Evolutionary conservation across 75 land plant genomes (phyloP), one percentile per base, ranked within the genome.

Genomic region (Larix kaempferi): DNA sequence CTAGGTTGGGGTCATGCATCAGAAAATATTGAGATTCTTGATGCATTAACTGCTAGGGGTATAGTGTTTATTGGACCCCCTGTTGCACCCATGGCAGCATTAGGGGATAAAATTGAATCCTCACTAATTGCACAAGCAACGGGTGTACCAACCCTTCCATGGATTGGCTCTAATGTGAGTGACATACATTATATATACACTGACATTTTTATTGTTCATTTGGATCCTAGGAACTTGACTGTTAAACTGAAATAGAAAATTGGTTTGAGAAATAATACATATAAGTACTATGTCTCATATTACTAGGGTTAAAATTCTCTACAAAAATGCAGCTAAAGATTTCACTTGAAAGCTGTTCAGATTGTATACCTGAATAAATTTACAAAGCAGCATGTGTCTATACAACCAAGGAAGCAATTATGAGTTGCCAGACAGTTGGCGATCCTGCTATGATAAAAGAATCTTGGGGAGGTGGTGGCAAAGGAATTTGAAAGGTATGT

Each of bases 1-100:
- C 99, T 98, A 79, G 99, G 99, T 69, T 97, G 99, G 99, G 99
- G 99, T 27, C 99, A 97, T 89, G n/a, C 99, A 71, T 97, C 99
- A 3, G 99, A 97, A 82, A 91, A 88, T 77, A 98, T 98, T 21
- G 99, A 97, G 77, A 90, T 97, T 23, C 99, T 98, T 27, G 98
- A 94, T 83, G 86, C 98, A 17, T 77, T 97, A 61, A 69, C 62
- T 63, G 91, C 89, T 19, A 91, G 88, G 66, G 95, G 90, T 12
- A 94, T 94, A 29, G 63, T 93, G 61, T 97, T 97, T 84, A 84
- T 97, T 77, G 99, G 99, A 54, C 99, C 99, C 41, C 99, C 99
- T 71, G 86, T 94, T 71, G 76, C 82, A 59, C 91, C 99, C 57
- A 97, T 97, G 99, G 89, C 93, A 63, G 99, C 99, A 60, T 77